Evolutionary conservation across 768 basidiomycete genomes (phyloP), one percentile per base, ranked within the genome.

Genomic region (Tephrocybe sp.): DNA sequence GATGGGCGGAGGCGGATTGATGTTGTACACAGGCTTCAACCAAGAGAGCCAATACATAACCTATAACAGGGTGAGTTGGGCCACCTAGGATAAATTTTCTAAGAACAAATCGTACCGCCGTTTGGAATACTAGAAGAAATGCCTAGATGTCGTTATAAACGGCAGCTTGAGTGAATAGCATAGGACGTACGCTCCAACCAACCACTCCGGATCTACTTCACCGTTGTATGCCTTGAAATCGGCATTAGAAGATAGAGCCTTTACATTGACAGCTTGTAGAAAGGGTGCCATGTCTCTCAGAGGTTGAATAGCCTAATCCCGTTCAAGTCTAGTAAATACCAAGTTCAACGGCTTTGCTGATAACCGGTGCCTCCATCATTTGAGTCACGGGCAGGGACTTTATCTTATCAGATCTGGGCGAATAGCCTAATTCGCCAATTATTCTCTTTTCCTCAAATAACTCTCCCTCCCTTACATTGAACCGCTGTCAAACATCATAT

Each of bases 21-120:
- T 77, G 63, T 42, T 72, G 67, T 7, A 80, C 69, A 49, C 77
- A 80, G 16, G 83, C 75, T 30, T 84, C 72, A 0, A 86, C 50
- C 16, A 81, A 63, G 36, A 80, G 63, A 0, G 77, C 80, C 13
- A 86, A 68, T 15, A 79, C 65, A 57, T 84, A 86, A 19, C 85
- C 84, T 87, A 27, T 1, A 16, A 19, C 12, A 30, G 43, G 15
- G 16, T 25, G 4, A 41, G 2, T 2, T 15, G n/a, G 36, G 40
- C 15, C 15, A 34, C 11, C 33, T 4, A n/a, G 4, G 4, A 12
- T 6, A 34, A n/a, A 21, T 5, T 57, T 50, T 42, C 12, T n/a
- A 47, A 3, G 40, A 16, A 11, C 15, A n/a, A 15, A 7, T 12
- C 9, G 10, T 37, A 78, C 81, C 80, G 66, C 82, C 80, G 59